These are phyloP conservation scores for Barnettozyma populi DNA, from an alignment of 805 yeast genomes.

Conservation along the genomic window DNA sequence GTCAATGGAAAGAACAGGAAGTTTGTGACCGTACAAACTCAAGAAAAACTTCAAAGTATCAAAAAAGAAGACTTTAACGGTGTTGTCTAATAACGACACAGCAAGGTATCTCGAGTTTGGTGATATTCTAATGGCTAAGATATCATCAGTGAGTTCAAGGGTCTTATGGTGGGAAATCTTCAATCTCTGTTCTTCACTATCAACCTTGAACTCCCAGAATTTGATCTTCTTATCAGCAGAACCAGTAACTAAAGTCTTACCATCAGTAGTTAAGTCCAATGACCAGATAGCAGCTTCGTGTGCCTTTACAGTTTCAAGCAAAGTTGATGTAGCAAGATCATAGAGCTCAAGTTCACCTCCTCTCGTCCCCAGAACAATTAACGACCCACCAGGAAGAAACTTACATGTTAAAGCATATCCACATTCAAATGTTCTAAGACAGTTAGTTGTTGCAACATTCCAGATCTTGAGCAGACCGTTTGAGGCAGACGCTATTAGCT, in stretches of 20 bases:
- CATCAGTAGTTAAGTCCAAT: slow-evolving; percentile 80
- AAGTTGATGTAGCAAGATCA: slow-evolving; percentile 78
- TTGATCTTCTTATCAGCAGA: slow-evolving; percentile 89
- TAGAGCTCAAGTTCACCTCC: slow-evolving; percentile 78
- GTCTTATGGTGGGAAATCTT: slow-evolving; percentile 70
- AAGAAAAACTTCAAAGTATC: slow-evolving; percentile 85
- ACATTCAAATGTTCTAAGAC: slow-evolving; percentile 81
- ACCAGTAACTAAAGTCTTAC: slow-evolving; percentile 80
- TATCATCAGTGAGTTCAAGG: slow-evolving; percentile 81
- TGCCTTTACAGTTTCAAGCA: slow-evolving; percentile 69
- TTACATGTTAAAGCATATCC: slow-evolving; percentile 80
- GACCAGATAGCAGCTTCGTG: slow-evolving; percentile 88
- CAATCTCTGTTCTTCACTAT: slow-evolving; percentile 53
- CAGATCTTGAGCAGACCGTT: slow-evolving; percentile 86
- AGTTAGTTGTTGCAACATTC: slow-evolving; percentile 69
- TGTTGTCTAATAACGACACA: slow-evolving; percentile 81
- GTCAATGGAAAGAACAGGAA: slow-evolving; percentile 91
- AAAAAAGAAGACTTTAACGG: slow-evolving; percentile 89
- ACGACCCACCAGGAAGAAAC: slow-evolving; percentile 87
- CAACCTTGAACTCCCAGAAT: slow-evolving; percentile 80
- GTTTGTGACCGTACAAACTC: slow-evolving; percentile 90
- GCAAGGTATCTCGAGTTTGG: slow-evolving; percentile 77
- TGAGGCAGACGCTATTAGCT: slow-evolving; percentile 81
- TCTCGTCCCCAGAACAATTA: slow-evolving; percentile 84
- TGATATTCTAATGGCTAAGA: slow-evolving; percentile 71